Evolutionary conservation across 2,329 filamentous ascomycete species (phyloP).

Genomic region (Colletotrichum eleusines): DNA sequence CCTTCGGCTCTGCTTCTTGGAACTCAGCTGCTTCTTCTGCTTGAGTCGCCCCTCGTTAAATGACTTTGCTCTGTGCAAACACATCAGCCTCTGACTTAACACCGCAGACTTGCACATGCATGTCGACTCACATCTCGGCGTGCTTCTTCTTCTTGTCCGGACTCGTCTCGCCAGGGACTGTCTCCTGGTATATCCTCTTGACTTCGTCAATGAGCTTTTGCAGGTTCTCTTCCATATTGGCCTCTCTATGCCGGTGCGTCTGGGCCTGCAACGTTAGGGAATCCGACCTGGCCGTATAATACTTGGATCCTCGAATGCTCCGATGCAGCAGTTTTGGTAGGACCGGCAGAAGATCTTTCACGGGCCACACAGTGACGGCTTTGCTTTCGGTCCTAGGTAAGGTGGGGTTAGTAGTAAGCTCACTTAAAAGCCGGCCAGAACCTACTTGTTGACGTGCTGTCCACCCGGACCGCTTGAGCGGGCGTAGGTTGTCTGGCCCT

Average conservation of each 20-base stretch:
- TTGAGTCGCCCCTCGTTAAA: constrained; percentile 60
- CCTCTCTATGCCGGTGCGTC: constrained; percentile 62
- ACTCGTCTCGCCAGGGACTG: constrained; percentile 61
- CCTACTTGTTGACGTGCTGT: constrained; percentile 73
- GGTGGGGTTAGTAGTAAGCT: neutral
- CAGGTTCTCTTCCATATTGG: constrained; percentile 66
- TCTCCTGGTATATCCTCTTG: constrained; percentile 59
- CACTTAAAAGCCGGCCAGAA: constrained; percentile 6
- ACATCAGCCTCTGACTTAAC: constrained; percentile 32
- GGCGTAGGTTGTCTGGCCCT: constrained; percentile 65
- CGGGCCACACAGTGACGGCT: constrained; percentile 65
- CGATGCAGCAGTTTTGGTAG: constrained; percentile 63
- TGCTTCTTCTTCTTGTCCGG: constrained; percentile 62
- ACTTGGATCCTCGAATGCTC: constrained; percentile 63
- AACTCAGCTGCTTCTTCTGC: constrained; percentile 62
- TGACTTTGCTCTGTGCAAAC: constrained; percentile 56
- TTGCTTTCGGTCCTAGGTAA: constrained; percentile 73
- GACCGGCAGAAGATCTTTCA: constrained; percentile 58
- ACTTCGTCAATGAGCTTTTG: constrained; percentile 63
- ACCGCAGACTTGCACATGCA: constrained; percentile 1
- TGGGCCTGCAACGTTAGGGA: constrained; percentile 68
- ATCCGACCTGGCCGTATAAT: constrained; percentile 65
- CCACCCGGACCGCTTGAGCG: constrained; percentile 72
- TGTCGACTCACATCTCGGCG: constrained; percentile 58
- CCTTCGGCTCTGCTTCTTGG: constrained; percentile 59